Conservation (phyloP, 495 filamentous ascomycete species). For the Oleoguttula mirabilis region DNA sequence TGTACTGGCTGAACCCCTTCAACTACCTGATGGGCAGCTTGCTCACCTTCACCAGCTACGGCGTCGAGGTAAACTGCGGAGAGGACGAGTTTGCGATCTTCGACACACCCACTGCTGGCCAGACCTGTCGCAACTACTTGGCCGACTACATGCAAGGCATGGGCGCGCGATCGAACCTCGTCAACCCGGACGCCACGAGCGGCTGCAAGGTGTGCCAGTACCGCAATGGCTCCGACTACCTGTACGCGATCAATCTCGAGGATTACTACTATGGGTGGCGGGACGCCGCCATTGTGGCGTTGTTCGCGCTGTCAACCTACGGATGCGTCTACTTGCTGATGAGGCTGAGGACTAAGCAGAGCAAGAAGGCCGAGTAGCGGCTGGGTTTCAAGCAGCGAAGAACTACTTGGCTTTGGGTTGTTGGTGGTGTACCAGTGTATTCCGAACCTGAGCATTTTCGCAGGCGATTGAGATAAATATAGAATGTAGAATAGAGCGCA, state of each 20-base stretch:
- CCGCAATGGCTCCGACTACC: conserved; percentile 47
- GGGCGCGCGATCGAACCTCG: conserved; percentile 26
- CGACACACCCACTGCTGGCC: conserved; percentile 2
- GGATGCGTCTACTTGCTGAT: conserved; percentile 8
- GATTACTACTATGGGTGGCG: conserved; percentile 11
- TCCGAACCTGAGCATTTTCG: too few relatives aligned
- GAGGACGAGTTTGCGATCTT: conserved; percentile 19
- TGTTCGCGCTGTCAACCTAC: conserved; percentile 2
- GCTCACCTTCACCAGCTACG: conserved; percentile 34
- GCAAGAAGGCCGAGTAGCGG: conserved; percentile 2
- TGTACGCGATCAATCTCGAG: conserved; percentile 48
- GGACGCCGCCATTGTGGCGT: conserved; percentile 7
- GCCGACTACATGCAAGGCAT: conserved; percentile 21
- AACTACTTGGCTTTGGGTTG: too few relatives aligned
- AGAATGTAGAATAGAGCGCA: too few relatives aligned
- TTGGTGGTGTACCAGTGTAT: too few relatives aligned
- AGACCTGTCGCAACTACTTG: conserved; percentile 24
- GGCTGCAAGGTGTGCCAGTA: conserved; percentile 55
- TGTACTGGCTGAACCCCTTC: conserved; percentile 60
- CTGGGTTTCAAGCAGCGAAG: too few relatives aligned
- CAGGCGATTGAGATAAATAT: too few relatives aligned
- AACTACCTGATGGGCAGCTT: conserved; percentile 44
- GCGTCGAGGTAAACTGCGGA: conserved; percentile 21
- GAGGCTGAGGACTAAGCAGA: conserved; percentile 3
- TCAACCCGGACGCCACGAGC: conserved; percentile 32